phyloP scores from a whole-genome alignment of 305 asterid species.

The Plantago coronopus region DNA sequence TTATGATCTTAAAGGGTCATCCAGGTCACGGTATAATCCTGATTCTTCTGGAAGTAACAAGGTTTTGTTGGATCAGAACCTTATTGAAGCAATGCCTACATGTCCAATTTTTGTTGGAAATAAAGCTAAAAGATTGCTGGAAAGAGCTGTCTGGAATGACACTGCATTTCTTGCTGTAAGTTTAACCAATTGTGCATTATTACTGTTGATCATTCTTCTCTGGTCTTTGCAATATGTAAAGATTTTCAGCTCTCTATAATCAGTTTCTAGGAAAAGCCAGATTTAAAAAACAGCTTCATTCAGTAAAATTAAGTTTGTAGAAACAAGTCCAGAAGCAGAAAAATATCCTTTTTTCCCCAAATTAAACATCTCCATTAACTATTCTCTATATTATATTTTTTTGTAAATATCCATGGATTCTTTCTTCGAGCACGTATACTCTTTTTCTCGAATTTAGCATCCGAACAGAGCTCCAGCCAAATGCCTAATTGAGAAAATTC shows the following conservation, averaged over 20 bases:
- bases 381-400: too few species aligned
- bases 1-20: constrained; percentile 86
- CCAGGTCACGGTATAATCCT: constrained; percentile 67
- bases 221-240: background rate
- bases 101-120: constrained; percentile 80
- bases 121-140: constrained; percentile 65
- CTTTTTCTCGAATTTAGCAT: too few species aligned
- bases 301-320: background rate
- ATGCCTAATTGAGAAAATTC: background rate
- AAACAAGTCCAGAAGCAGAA: background rate
- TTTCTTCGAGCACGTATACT: too few species aligned
- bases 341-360: too few species aligned
- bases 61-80: constrained; percentile 80
- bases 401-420: too few species aligned
- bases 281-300: background rate
- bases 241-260: background rate
- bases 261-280: background rate
- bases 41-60: constrained; percentile 76
- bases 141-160: constrained; percentile 94
- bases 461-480: too few species aligned
- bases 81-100: constrained; percentile 89
- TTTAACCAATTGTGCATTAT: constrained; percentile 10
- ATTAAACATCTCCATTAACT: too few species aligned
- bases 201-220: constrained; percentile 4
- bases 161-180: constrained; percentile 84